phyloP scores from a whole-genome alignment of 106 monocot species.

The Ottelia alismoides region DNA sequence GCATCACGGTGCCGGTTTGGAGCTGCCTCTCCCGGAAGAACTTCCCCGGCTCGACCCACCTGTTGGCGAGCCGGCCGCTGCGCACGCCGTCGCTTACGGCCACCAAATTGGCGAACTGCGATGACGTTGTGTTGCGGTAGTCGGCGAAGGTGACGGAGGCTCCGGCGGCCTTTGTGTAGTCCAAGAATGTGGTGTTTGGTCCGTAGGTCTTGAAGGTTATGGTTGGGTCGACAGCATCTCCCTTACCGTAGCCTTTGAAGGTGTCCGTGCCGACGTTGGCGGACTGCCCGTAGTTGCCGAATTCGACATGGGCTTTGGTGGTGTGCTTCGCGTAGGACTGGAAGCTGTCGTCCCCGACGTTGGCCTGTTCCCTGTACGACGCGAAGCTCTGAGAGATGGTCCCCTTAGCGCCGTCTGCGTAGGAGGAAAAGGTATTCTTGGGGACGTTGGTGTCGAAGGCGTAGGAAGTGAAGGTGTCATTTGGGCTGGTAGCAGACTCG shows the following conservation, averaged over 20 bases:
- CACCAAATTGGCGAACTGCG: not conserved
- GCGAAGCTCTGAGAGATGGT: slow-evolving; percentile 30
- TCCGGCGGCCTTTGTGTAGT: slow-evolving; percentile 27
- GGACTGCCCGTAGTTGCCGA: slow-evolving; percentile 70
- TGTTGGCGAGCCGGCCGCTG: slow-evolving; percentile 6
- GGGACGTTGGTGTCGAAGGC: slow-evolving; percentile 50
- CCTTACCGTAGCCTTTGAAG: slow-evolving; percentile 56
- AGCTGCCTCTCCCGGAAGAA: slow-evolving; percentile 68
- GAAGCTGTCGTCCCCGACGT: slow-evolving; percentile 83
- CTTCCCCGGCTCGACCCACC: slow-evolving; percentile 76
- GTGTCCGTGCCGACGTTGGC: slow-evolving; percentile 55
- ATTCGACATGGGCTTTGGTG: slow-evolving; percentile 19
- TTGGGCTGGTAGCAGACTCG: slow-evolving; percentile 28
- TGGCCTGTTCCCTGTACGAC: slow-evolving; percentile 60
- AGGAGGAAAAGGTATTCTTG: slow-evolving; percentile 34
- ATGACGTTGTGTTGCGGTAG: slow-evolving; percentile 9
- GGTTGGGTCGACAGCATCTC: slow-evolving; percentile 7
- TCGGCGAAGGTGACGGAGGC: slow-evolving; percentile 18
- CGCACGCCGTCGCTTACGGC: slow-evolving; percentile 2
- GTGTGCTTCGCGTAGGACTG: slow-evolving; percentile 55
- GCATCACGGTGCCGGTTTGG: slow-evolving; percentile 39
- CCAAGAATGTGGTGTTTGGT: slow-evolving; percentile 50
- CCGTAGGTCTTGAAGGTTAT: slow-evolving; percentile 20
- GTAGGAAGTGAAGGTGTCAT: slow-evolving; percentile 36
- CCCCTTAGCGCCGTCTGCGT: slow-evolving; percentile 28